Evolutionary conservation across 257 asterid genomes (phyloP).

Genomic region (Fraxinus americana): DNA sequence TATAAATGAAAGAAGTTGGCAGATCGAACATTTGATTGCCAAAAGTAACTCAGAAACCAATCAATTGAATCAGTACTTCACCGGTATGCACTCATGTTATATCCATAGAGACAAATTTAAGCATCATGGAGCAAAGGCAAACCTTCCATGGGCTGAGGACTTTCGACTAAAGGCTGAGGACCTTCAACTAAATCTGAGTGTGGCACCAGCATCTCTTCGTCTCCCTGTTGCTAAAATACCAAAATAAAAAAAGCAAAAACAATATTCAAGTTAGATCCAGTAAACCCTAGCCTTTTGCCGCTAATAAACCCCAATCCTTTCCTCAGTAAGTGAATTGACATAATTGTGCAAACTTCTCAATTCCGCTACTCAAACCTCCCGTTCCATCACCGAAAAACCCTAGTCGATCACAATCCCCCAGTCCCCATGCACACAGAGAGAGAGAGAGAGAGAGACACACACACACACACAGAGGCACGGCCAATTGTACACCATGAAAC

Average conservation of each 20-base stretch:
- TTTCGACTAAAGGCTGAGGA: slow-evolving; percentile 61
- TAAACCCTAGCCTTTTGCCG: slow-evolving; percentile 32
- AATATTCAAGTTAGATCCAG: slow-evolving; percentile 18
- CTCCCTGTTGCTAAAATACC: slow-evolving; percentile 59
- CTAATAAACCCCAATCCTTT: slow-evolving; percentile 19
- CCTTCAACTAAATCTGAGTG: slow-evolving; percentile 68
- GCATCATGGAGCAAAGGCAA: neutral
- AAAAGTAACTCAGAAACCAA: neutral
- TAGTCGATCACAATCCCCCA: slow-evolving; percentile 33
- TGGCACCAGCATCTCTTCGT: slow-evolving; percentile 88
- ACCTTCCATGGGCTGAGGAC: slow-evolving; percentile 80
- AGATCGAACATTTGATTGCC: neutral
- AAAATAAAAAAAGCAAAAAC: neutral
- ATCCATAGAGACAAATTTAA: neutral
- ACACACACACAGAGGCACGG: neutral
- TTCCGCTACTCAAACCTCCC: slow-evolving; percentile 20
- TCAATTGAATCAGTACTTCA: neutral
- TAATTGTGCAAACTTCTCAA: neutral
- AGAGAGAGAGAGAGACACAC: neutral
- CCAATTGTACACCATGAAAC: neutral
- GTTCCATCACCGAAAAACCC: slow-evolving; percentile 33
- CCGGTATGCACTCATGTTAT: neutral
- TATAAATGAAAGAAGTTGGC: neutral
- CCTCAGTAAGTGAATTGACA: neutral
- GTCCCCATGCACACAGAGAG: neutral